phyloP scores from a whole-genome alignment of 78 protist genomes.

The Dictyostelium intermedium region DNA sequence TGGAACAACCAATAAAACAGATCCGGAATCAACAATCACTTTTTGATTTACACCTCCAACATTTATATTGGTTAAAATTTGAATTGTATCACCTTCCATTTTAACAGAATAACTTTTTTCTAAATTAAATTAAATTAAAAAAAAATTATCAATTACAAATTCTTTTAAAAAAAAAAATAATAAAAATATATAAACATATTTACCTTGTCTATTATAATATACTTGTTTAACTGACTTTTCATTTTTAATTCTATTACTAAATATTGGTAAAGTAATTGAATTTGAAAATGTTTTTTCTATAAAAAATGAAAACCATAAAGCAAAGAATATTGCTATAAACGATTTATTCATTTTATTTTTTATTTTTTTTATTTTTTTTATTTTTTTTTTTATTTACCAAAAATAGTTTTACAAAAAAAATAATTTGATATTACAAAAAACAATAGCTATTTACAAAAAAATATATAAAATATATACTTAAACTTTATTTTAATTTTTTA shows the following conservation, averaged over 20 bases:
- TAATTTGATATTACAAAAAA: not conserved
- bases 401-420: not conserved
- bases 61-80: conserved; percentile 44
- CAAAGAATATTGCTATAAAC: not conserved
- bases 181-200: not conserved
- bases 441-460: too few species aligned
- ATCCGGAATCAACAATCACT: conserved; percentile 56
- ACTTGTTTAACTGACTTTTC: not conserved
- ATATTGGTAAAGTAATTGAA: not conserved
- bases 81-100: conserved; percentile 61
- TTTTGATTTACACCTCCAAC: conserved; percentile 50
- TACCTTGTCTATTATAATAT: not conserved
- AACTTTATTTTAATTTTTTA: not conserved
- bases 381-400: too few species aligned
- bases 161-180: not conserved
- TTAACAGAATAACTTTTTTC: not conserved
- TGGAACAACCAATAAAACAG: conserved; percentile 39
- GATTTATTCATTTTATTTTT: not conserved
- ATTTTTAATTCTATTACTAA: not conserved
- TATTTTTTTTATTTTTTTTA: not conserved
- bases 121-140: not conserved
- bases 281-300: conserved; percentile 3
- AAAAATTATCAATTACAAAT: not conserved
- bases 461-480: too few species aligned
- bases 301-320: not conserved